These are phyloP conservation scores for Boeremia lycopersici DNA, from an alignment of 2,329 filamentous ascomycete species.

Conservation along the genomic window DNA sequence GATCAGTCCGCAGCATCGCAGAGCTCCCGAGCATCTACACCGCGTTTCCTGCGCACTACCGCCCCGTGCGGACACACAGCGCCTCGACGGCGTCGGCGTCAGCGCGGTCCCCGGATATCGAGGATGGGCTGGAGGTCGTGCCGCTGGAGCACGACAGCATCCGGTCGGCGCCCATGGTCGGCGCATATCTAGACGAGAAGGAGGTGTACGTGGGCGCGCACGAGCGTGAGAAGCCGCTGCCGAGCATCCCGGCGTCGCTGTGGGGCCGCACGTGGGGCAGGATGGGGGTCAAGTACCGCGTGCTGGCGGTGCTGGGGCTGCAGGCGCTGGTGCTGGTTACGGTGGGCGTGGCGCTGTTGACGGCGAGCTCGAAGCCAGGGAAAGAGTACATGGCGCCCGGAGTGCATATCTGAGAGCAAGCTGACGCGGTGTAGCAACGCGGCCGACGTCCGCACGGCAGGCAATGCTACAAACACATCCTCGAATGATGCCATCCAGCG, in stretches of 20 bases:
- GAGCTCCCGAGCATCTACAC: slow-evolving; percentile 39
- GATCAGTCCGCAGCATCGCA: slow-evolving; percentile 30
- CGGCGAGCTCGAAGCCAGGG: slow-evolving; percentile 13
- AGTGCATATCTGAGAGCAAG: background rate
- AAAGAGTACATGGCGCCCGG: slow-evolving; percentile 10
- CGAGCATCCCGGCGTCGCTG: slow-evolving; percentile 24
- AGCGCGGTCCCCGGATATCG: slow-evolving; percentile 22
- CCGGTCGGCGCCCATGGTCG: slow-evolving; percentile 34
- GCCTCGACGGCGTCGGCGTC: slow-evolving; percentile 19
- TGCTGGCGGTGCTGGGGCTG: slow-evolving; percentile 27
- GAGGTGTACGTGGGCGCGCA: slow-evolving; percentile 28
- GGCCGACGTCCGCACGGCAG: background rate
- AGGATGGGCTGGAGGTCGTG: slow-evolving; percentile 41
- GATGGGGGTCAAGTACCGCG: slow-evolving; percentile 27
- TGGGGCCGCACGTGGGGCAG: slow-evolving; percentile 35
- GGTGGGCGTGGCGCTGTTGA: slow-evolving; percentile 23
- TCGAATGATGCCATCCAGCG: slow-evolving; percentile 16
- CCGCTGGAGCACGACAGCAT: slow-evolving; percentile 35
- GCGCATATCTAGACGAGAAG: slow-evolving; percentile 35
- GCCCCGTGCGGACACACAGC: slow-evolving; percentile 14
- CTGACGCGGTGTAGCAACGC: slow-evolving; percentile 1
- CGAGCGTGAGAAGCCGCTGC: slow-evolving; percentile 31
- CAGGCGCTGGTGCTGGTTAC: slow-evolving; percentile 27
- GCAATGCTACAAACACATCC: background rate
- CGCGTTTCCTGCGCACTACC: slow-evolving; percentile 24